Evolutionary conservation across 108 stramenopile species (phyloP), one percentile per base, ranked within the genome.

Genomic region (Discostella pseudostelligera): DNA sequence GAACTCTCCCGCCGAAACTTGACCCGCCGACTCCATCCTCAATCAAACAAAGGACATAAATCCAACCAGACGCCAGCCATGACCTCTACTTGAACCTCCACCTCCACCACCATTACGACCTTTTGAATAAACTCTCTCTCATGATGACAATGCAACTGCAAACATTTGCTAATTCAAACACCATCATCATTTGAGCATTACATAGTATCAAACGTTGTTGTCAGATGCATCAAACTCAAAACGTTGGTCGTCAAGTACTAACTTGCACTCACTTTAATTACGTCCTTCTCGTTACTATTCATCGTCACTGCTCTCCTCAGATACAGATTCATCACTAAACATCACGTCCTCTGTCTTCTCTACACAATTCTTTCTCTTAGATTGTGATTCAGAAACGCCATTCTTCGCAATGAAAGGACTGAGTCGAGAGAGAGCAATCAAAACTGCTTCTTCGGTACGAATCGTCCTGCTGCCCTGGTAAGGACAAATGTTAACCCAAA

Each of bases 401-500:
- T 86, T 83, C 29, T 81, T 88, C 13, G 77, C 69, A 54, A 92
- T 70, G 48, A 72, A 74, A 19, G 83, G 79, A 63, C 90, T 86
- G 17, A 93, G 63, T 51, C 84, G 71, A 39, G 91, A 80, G 7
- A 96, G 65, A 37, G 80, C 81, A 46, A 93, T 88, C 45, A 93
- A 68, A 8, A 96, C 84, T 13, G 94, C 94, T 72, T 96, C 94
- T 72, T 96, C 94, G 12, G 91, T 87, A 29, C 94, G 87, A 67
- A 96, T 90, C 7, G 94, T 96, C 55, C 94, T 69, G 39, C 89
- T 90, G 16, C 88, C 94, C 59, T 96, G 94, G 67, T 78, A 91
- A 0, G 87, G 89, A 53, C 85, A 86, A 14, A 84, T 85, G 56
- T 96, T 96, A 39, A 93, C 72, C 83, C 95, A 98, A 22, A 90